Evolutionary conservation across 208 protist species (phyloP), one percentile per base, ranked within the genome.

Genomic region (Crithidia bombi): DNA sequence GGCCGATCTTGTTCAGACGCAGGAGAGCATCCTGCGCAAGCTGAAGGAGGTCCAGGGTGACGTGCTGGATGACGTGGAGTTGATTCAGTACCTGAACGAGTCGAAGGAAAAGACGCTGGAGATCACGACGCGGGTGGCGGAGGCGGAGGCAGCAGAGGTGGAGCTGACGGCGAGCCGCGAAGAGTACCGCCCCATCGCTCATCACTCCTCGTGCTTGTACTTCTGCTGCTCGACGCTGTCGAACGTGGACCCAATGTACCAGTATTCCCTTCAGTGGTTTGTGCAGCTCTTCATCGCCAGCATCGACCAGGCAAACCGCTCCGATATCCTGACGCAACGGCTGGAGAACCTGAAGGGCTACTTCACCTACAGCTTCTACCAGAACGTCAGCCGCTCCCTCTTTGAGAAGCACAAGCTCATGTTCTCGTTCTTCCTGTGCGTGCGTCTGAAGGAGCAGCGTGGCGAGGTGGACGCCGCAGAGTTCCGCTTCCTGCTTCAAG

Each of bases 181-280:
- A 74, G 83, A 92, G 75, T 99, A 99, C 88, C 86, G 91, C 26
- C 90, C 95, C 15, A 97, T 99, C 56, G 97, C 98, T 17, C 83
- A 85, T 62, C 91, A 98, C 72, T 97, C 94, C 15, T 93, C 96
- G 7, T 92, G 98, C 54, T 84, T 99, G 32, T 99, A 98, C 85
- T 99, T 99, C 83, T 99, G 97, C 86, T 97, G 97, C 79, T 92
- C 98, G 23, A 98, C 97, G 19, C 85, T 99, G 14, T 86, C 95
- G 32, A 85, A 89, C 69, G 91, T 98, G 11, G 96, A 98, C 69
- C 96, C 94, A 26, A 99, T 99, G 97, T 99, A 99, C 76, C 96
- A 99, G 81, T 99, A 98, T 81, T 98, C 97, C 33, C 85, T 98
- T 32, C 89, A 95, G 70, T 99, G 98, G 98, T 99, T 99, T 75